Percentiles rank a stretch among this genome's conserved stretches.
These are phyloP conservation scores for Cyberlindnera mrakii DNA, from an alignment of 805 yeast species.

Conservation along the genomic window DNA sequence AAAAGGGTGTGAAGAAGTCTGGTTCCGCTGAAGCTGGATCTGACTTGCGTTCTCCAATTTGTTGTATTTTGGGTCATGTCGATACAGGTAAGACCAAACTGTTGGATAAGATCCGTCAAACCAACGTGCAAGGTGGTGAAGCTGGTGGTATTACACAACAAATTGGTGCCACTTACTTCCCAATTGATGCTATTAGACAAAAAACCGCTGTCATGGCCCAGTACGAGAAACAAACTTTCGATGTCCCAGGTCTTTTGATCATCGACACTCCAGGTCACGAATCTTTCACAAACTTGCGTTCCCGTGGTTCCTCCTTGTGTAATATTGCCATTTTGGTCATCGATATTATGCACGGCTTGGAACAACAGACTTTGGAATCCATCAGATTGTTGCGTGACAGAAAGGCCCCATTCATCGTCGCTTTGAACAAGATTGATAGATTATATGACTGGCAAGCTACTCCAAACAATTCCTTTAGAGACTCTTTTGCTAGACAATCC, in stretches of 20 bases:
- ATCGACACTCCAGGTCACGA: conserved; percentile 99
- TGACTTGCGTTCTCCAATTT: conserved; percentile 94
- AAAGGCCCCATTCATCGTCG: conserved; percentile 97
- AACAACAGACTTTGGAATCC: conserved; percentile 95
- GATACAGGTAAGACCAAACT: conserved; percentile 99
- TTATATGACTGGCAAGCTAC: conserved; percentile 87
- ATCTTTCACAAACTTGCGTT: conserved; percentile 93
- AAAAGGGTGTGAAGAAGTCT: conserved; percentile 21
- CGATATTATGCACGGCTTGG: conserved; percentile 98
- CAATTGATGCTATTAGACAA: conserved; percentile 85
- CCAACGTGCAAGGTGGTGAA: conserved; percentile 99
- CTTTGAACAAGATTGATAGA: conserved; percentile 96
- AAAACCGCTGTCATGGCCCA: conserved; percentile 89
- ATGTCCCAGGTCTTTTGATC: conserved; percentile 94
- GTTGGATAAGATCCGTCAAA: conserved; percentile 94
- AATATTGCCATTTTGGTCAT: conserved; percentile 97
- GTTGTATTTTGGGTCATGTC: conserved; percentile 98
- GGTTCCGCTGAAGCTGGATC: conserved; percentile 25
- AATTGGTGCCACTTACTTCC: conserved; percentile 99
- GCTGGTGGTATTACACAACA: conserved; percentile 99
- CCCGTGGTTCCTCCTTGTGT: conserved; percentile 98
- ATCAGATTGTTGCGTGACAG: conserved; percentile 88
- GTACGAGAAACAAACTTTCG: conserved; percentile 78
- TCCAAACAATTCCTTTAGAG: conserved; percentile 95
- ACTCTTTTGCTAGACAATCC: conserved; percentile 76